phyloP scores from a whole-genome alignment of 2,329 filamentous ascomycete species.

The Neodidymelliopsis sp. region DNA sequence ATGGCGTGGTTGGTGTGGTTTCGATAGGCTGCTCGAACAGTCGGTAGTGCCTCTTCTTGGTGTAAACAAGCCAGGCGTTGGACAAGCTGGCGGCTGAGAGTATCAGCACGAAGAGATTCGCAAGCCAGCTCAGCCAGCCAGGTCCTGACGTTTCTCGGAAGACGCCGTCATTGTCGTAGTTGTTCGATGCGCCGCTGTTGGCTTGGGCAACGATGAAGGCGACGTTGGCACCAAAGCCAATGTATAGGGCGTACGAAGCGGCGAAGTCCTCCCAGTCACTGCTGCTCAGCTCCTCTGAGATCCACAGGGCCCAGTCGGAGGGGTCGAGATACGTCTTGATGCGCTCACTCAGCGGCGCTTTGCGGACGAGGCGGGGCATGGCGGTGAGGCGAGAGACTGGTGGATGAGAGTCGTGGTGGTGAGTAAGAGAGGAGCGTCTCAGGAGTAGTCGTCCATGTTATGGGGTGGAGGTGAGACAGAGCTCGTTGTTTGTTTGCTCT shows the following conservation, averaged over 20 bases:
- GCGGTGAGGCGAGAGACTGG: slow-evolving; percentile 1
- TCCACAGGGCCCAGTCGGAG: slow-evolving; percentile 87
- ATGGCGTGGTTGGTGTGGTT: slow-evolving; percentile 76
- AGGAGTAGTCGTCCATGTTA: slow-evolving; percentile 24
- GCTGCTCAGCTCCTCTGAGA: slow-evolving; percentile 91
- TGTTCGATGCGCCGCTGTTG: slow-evolving; percentile 65
- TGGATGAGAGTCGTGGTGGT: background rate
- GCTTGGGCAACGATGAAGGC: slow-evolving; percentile 82
- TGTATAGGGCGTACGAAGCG: slow-evolving; percentile 74
- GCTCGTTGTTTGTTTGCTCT: slow-evolving; percentile 5
- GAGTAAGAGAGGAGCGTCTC: background rate
- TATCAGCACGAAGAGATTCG: slow-evolving; percentile 73
- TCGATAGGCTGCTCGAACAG: slow-evolving; percentile 90
- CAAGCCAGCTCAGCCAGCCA: slow-evolving; percentile 73
- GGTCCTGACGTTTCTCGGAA: slow-evolving; percentile 66
- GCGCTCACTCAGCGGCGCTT: slow-evolving; percentile 79
- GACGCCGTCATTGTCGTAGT: slow-evolving; percentile 74
- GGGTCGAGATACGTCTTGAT: slow-evolving; percentile 83
- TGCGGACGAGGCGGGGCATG: slow-evolving; percentile 84
- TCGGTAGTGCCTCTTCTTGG: slow-evolving; percentile 83
- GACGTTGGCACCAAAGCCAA: slow-evolving; percentile 80
- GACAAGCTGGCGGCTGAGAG: slow-evolving; percentile 71
- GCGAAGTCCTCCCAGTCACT: slow-evolving; percentile 84
- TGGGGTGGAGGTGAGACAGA: background rate
- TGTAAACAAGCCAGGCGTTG: slow-evolving; percentile 85